phyloP scores from a whole-genome alignment of 1,139 yeast species.

The Saccharomyces hybrid region DNA sequence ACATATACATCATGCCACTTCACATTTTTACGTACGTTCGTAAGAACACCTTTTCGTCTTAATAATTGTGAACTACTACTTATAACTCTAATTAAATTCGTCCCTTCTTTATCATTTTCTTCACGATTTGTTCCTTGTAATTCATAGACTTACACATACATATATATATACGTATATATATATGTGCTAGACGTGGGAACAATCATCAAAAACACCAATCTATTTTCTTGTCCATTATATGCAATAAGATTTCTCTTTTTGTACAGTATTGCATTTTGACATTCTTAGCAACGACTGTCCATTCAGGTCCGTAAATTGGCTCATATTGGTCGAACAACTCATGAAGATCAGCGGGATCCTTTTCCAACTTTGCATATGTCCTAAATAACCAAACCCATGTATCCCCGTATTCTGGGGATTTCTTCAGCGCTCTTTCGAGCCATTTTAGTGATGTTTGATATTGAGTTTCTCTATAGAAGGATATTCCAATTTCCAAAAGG shows the following conservation, averaged over 20 bases:
- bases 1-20: neutral
- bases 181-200: neutral
- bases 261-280: slow-evolving; percentile 14
- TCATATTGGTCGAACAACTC: slow-evolving; percentile 36
- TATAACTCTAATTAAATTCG: slow-evolving; percentile 3
- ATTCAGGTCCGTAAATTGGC: slow-evolving; percentile 52
- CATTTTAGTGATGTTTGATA: slow-evolving; percentile 59
- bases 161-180: too few species aligned
- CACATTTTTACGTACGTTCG: neutral
- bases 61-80: neutral
- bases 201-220: neutral
- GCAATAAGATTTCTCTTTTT: slow-evolving; percentile 12
- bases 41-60: neutral
- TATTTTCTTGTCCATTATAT: too few species aligned
- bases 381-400: slow-evolving; percentile 65
- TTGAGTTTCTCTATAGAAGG: slow-evolving; percentile 65
- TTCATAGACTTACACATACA: neutral
- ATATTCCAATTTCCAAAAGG: slow-evolving; percentile 56
- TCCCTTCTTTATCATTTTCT: neutral
- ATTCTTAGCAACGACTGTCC: slow-evolving; percentile 46
- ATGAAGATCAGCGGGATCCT: slow-evolving; percentile 30
- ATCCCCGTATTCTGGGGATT: slow-evolving; percentile 60
- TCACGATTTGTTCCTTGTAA: too few species aligned
- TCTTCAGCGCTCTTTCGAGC: slow-evolving; percentile 61
- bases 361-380: slow-evolving; percentile 33